These are phyloP conservation scores for Xerocomellus dryophilus DNA, from an alignment of 768 basidiomycete genomes.

Conservation along the genomic window DNA sequence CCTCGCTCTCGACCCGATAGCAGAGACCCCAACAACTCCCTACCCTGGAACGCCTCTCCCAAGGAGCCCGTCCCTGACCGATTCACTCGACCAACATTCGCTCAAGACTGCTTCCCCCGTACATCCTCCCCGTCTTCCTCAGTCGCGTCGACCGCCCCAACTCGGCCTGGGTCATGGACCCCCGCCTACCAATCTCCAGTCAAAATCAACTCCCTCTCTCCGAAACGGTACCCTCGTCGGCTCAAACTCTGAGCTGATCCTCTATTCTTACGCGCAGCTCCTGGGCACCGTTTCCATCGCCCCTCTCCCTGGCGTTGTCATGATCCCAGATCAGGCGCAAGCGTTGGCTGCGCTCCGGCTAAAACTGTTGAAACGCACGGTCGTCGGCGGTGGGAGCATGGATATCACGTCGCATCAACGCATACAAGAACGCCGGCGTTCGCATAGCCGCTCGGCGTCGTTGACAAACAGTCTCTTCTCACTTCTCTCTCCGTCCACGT, in stretches of 20 bases:
- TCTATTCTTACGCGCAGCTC: conserved; percentile 85
- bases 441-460: conserved; percentile 51
- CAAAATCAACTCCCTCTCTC: conserved; percentile 19
- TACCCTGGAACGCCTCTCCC: conserved; percentile 38
- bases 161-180: conserved; percentile 48
- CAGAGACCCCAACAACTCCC: conserved; percentile 40
- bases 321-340: conserved; percentile 44
- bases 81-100: conserved; percentile 22
- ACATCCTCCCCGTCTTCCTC: conserved; percentile 29
- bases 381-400: conserved; percentile 71
- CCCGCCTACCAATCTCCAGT: conserved; percentile 23
- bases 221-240: conserved; percentile 46
- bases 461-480: conserved; percentile 51
- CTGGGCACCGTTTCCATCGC: conserved; percentile 62
- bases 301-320: conserved; percentile 41
- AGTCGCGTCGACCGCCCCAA: conserved; percentile 36
- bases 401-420: conserved; percentile 53
- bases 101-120: conserved; percentile 33
- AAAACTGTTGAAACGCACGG: conserved; percentile 43
- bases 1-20: conserved; percentile 47
- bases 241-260: conserved; percentile 61
- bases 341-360: conserved; percentile 47
- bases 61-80: conserved; percentile 26
- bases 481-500: conserved; percentile 42
- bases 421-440: conserved; percentile 25